Conservation (phyloP, 257 asterid species). For the Nicotiana otophora region DNA sequence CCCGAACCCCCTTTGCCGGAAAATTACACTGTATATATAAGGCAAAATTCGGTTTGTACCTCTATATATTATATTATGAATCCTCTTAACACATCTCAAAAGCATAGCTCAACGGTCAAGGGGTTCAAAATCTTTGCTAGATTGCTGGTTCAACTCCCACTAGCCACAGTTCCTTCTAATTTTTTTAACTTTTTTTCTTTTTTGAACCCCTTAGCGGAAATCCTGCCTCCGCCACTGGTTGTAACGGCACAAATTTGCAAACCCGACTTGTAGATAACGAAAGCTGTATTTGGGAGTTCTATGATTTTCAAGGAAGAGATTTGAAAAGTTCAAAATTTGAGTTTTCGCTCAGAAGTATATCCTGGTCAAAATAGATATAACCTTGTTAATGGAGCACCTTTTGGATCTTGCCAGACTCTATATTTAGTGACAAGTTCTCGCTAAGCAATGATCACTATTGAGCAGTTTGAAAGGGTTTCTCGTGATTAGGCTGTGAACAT, state of each 20-base stretch:
- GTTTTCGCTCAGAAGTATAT: neutral
- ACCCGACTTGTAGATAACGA: neutral
- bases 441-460: neutral
- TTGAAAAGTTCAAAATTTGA: neutral
- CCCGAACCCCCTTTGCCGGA: no score
- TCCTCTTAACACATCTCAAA: no score
- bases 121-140: no score
- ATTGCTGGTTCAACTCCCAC: no score
- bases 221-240: no score
- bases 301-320: neutral
- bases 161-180: no score
- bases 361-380: neutral
- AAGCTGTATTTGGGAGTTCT: neutral
- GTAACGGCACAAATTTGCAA: neutral
- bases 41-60: no score
- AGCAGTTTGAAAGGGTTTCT: neutral
- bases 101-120: no score
- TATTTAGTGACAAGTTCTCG: neutral
- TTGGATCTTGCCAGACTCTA: neutral
- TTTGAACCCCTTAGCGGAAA: no score
- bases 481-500: neutral
- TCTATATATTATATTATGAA: no score
- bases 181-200: no score
- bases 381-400: constrained; percentile 2
- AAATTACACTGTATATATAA: no score